Evolutionary conservation across 2,329 filamentous ascomycete genomes (phyloP).

Genomic region (Madurella mycetomatis): DNA sequence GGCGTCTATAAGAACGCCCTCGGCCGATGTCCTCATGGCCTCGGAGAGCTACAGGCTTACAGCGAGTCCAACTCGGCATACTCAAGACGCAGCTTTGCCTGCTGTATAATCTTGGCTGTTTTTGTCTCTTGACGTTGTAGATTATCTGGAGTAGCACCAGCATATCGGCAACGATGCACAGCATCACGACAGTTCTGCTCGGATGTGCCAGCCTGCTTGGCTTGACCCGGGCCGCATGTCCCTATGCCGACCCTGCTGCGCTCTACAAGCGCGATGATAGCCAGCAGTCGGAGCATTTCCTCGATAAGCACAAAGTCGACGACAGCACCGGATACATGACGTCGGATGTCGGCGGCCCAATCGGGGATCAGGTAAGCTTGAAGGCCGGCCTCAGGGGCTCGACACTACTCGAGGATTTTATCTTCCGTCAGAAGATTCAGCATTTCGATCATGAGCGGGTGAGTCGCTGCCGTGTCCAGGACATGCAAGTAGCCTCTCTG

Average conservation of each 20-base stretch:
- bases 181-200: constrained; percentile 18
- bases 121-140: background rate
- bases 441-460: constrained; percentile 69
- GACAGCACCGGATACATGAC: constrained; percentile 56
- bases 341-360: constrained; percentile 63
- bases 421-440: constrained; percentile 67
- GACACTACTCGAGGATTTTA: constrained; percentile 67
- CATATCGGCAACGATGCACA: constrained; percentile 15
- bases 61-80: background rate
- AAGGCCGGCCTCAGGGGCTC: constrained; percentile 64
- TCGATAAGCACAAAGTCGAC: constrained; percentile 42
- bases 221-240: constrained; percentile 22
- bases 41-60: background rate
- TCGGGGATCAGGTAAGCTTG: constrained; percentile 62
- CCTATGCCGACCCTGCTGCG: constrained; percentile 20
- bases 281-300: constrained; percentile 20
- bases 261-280: constrained; percentile 15
- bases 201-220: constrained; percentile 20
- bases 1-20: background rate
- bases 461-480: constrained; percentile 21
- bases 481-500: background rate
- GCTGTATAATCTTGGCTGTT: background rate
- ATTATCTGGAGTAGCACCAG: background rate
- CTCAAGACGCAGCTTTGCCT: background rate
- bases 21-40: background rate